Evolutionary conservation across 345 rosid genomes (phyloP), one percentile per base, ranked within the genome.

Genomic region (Hibiscus mutabilis): DNA sequence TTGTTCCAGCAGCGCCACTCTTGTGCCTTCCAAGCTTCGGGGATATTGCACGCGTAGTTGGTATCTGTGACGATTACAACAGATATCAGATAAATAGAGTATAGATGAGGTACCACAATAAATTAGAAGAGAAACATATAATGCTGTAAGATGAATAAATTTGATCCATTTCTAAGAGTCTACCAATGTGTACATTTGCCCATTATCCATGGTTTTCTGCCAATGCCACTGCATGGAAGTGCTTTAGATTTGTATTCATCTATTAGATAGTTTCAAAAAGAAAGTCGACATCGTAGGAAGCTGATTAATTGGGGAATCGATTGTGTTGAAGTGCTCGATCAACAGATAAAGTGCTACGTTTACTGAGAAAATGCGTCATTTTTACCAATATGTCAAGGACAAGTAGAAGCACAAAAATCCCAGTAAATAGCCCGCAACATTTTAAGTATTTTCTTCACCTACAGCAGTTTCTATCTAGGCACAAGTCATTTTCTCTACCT

Each of bases 21-120:
- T 91, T 94, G 78, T 84, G 62, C 82, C 97, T 90, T 78, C 98
- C 98, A 6, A 94, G 91, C 84, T 94, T 94, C 27, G 98, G 98
- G 55, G 98, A 90, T 78, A 10, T 85, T 37, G 97, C 81, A 51
- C 98, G 91, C 6, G 98, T 94, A 35, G 90, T 88, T 56, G 98
- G 97, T 83, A 90, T 88, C 98, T 94, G 51, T 22, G 66, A 70
- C 58, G 78, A 59, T 74, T 11, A 60, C 10, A n/a, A 29, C 8
- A 29, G 12, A 15, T 46, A 61, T 5, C 5, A 21, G 11, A 58
- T 68, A 11, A 57, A 60, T 27, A 60, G 10, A 52, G 58, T 64
- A 61, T 18, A 13, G 9, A 37, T 66, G 42, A 27, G 15, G 35
- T 16, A 40, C 24, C 31, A 33, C 19, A 67, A 76, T 0, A 21